These are phyloP conservation scores for Pichia rugopelliculosa DNA, from an alignment of 805 yeast species.

Conservation along the genomic window DNA sequence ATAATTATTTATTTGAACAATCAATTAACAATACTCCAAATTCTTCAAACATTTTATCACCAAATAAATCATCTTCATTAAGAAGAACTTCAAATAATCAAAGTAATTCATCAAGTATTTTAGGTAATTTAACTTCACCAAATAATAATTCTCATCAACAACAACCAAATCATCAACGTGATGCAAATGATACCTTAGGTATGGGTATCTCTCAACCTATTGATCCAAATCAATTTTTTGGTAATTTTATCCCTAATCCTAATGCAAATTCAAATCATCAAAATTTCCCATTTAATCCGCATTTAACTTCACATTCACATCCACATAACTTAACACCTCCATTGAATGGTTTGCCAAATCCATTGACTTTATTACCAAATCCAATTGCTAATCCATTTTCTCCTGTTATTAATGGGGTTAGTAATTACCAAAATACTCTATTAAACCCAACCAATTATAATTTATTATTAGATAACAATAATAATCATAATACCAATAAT, in stretches of 20 bases:
- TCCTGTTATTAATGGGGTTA: not conserved
- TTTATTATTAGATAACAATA: not conserved
- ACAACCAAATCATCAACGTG: constrained; percentile 22
- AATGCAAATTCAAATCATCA: constrained; percentile 3
- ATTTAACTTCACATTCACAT: not conserved
- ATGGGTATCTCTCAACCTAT: constrained; percentile 18
- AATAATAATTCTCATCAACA: constrained; percentile 8
- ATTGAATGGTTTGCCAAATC: constrained; percentile 1
- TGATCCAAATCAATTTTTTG: constrained; percentile 2
- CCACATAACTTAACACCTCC: constrained; percentile 1
- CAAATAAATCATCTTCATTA: constrained; percentile 7
- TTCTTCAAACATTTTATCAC: constrained; percentile 7
- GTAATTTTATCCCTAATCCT: constrained; percentile 7
- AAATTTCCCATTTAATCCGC: constrained; percentile 1
- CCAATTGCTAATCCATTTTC: not conserved
- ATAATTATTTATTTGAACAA: constrained; percentile 8
- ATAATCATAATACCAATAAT: not conserved
- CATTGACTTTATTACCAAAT: constrained; percentile 3
- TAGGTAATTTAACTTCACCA: constrained; percentile 16
- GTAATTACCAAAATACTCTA: not conserved
- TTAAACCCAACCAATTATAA: not conserved
- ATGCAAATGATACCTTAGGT: constrained; percentile 23
- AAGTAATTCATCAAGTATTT: not conserved
- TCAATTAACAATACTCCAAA: constrained; percentile 6
- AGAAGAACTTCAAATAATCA: not conserved